Evolutionary conservation across 129 eudicot genomes (phyloP), one percentile per base, ranked within the genome.

Genomic region (Flaveria brownii): DNA sequence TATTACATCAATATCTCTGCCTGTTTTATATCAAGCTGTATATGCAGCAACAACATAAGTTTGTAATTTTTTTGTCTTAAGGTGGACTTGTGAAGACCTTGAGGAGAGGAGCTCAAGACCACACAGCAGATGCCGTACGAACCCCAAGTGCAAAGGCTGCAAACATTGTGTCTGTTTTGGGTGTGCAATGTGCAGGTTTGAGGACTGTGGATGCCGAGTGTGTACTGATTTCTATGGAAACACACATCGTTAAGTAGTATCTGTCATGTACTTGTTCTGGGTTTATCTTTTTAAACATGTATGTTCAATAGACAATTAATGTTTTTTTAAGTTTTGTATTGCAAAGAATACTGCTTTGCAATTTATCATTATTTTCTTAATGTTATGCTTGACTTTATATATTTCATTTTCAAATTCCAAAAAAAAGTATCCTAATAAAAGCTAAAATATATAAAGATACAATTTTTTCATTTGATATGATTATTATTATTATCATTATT

Each of bases 71-170:
- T 36, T 47, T 47, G 54, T 36, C 15, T 62, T 62, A 54, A 75
- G 79, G 15, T 75, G 72, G 79, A 63, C 72, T 0, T 75, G 79
- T 30, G 63, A 63, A 14, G 50, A 63, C 33, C 15, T 75, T 0
- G 79, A 75, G 47, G 79, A 75, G 63, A 50, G 79, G 49, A 63
- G 72, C 50, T 25, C 63, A n/a, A 63, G 72, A 23, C 16, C 13
- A 16, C 71, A 43, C 16, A 46, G 50, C 4, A 72, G 79, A 26
- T 75, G 79, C 50, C 79, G 62, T 10, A 75, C 63, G 30, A 63
- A 63, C 25, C 13, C 16, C 15, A 47, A 47, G 5, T 47, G 54
- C 54, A 47, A 47, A 47, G 54, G 54, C 5, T 47, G 54, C 54
- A 47, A 13, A 3, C 54, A 55, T 18, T 76, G 80, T 1, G 80